These are phyloP conservation scores for Cyclotella cryptica DNA, from an alignment of 108 stramenopile species.

Conservation along the genomic window DNA sequence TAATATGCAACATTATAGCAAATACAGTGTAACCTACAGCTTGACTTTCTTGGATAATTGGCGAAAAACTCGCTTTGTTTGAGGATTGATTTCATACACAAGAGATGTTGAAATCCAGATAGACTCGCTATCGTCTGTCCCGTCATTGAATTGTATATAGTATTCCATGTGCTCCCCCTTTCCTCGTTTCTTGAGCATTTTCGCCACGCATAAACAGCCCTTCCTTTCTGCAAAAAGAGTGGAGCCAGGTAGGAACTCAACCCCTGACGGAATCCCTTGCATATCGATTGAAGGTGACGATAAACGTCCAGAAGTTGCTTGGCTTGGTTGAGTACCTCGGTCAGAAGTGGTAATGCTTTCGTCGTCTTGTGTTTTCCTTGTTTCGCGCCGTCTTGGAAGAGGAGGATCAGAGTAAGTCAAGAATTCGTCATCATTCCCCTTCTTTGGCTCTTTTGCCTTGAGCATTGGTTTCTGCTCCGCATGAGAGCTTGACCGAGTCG, in stretches of 20 bases:
- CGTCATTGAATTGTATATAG: constrained; percentile 53
- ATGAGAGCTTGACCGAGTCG: neutral
- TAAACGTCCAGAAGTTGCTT: constrained; percentile 1
- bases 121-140: constrained; percentile 42
- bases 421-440: constrained; percentile 6
- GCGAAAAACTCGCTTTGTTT: constrained; percentile 57
- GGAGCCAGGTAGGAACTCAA: constrained; percentile 59
- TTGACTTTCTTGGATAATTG: constrained; percentile 26
- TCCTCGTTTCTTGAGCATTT: constrained; percentile 59
- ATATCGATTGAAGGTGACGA: constrained; percentile 32
- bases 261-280: constrained; percentile 50
- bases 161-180: constrained; percentile 61
- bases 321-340: neutral
- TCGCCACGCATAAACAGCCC: constrained; percentile 43
- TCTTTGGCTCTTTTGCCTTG: neutral
- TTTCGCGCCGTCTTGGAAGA: constrained; percentile 21
- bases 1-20: neutral
- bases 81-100: constrained; percentile 61
- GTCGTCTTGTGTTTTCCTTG: constrained; percentile 35
- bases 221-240: constrained; percentile 56
- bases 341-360: constrained; percentile 11
- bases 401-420: constrained; percentile 7
- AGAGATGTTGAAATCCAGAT: constrained; percentile 44
- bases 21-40: neutral
- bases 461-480: neutral